Percentiles rank a stretch among this genome's conserved stretches.
Evolutionary conservation across 2,329 filamentous ascomycete genomes (phyloP).

Genomic region (Microascus cirrosus): DNA sequence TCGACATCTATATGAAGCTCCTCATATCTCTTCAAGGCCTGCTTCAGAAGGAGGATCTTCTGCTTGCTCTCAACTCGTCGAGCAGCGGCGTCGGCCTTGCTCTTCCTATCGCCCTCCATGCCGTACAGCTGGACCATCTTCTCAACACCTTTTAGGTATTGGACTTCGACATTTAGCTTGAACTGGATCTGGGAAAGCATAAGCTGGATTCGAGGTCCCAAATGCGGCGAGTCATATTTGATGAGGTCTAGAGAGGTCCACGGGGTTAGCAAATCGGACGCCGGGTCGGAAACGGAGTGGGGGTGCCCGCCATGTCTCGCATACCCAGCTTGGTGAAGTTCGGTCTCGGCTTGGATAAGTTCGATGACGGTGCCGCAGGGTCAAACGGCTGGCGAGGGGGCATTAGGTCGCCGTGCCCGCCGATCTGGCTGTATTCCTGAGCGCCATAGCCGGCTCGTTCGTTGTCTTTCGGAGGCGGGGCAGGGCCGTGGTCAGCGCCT

Average conservation of each 20-base stretch:
- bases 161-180: slow-evolving; percentile 96
- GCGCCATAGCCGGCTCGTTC: slow-evolving; percentile 54
- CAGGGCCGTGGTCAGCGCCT: slow-evolving; percentile 30
- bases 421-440: slow-evolving; percentile 42
- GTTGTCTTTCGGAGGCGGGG: slow-evolving; percentile 65
- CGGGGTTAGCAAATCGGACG: background rate
- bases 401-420: slow-evolving; percentile 63
- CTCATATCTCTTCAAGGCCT: slow-evolving; percentile 92
- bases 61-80: slow-evolving; percentile 90
- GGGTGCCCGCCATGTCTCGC: slow-evolving; percentile 13
- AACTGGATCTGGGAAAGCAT: slow-evolving; percentile 99
- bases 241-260: slow-evolving; percentile 62
- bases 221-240: slow-evolving; percentile 93
- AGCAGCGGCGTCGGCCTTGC: slow-evolving; percentile 82
- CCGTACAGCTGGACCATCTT: slow-evolving; percentile 98
- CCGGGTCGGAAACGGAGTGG: background rate
- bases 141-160: slow-evolving; percentile 97
- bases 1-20: slow-evolving; percentile 94
- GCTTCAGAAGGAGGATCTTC: slow-evolving; percentile 91
- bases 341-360: slow-evolving; percentile 62
- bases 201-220: slow-evolving; percentile 94
- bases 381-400: slow-evolving; percentile 71
- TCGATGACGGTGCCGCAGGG: slow-evolving; percentile 39
- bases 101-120: slow-evolving; percentile 95
- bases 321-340: slow-evolving; percentile 95